Conservation (phyloP, 2,329 filamentous ascomycete genomes). For the Colletotrichum viniferum region DNA sequence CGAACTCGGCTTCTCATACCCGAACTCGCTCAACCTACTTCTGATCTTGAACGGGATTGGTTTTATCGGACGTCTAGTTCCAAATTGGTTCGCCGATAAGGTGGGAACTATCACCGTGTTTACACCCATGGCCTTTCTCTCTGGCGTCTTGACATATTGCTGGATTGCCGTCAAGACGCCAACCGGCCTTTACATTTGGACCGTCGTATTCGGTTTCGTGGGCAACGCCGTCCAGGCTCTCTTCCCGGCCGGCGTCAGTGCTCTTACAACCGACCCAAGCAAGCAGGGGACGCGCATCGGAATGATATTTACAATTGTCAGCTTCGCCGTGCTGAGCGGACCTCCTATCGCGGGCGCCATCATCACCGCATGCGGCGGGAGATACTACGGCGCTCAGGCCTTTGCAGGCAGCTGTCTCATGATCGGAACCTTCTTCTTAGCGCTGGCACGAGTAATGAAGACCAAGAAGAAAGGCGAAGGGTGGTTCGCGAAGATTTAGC, state of each 20-base stretch:
- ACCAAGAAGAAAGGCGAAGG: constrained; percentile 40
- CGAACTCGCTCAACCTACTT: constrained; percentile 63
- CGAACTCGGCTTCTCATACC: constrained; percentile 47
- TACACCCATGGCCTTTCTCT: constrained; percentile 47
- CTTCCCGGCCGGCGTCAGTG: constrained; percentile 66
- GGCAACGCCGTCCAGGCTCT: constrained; percentile 69
- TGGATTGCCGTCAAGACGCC: constrained; percentile 63
- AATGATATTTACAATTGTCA: constrained; percentile 62
- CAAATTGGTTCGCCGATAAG: constrained; percentile 62
- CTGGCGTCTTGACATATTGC: constrained; percentile 50
- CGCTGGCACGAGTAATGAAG: constrained; percentile 40
- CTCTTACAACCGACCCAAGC: constrained; percentile 54
- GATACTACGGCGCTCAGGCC: constrained; percentile 51
- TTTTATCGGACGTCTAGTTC: constrained; percentile 60
- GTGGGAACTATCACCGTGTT: constrained; percentile 66
- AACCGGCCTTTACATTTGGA: constrained; percentile 64
- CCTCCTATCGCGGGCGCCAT: constrained; percentile 57
- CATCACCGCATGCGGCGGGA: constrained; percentile 43
- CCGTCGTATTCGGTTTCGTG: constrained; percentile 66
- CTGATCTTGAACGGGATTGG: constrained; percentile 70
- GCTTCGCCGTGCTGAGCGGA: constrained; percentile 56
- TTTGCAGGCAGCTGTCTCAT: constrained; percentile 51
- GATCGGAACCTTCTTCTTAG: constrained; percentile 43
- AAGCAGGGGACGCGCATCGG: constrained; percentile 61
- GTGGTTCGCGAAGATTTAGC: constrained; percentile 44